A percentile compares a stretch with the other conserved stretches of the same genome.
phyloP scores from a whole-genome alignment of 129 eudicot species.

The Pittosporum tobira region DNA sequence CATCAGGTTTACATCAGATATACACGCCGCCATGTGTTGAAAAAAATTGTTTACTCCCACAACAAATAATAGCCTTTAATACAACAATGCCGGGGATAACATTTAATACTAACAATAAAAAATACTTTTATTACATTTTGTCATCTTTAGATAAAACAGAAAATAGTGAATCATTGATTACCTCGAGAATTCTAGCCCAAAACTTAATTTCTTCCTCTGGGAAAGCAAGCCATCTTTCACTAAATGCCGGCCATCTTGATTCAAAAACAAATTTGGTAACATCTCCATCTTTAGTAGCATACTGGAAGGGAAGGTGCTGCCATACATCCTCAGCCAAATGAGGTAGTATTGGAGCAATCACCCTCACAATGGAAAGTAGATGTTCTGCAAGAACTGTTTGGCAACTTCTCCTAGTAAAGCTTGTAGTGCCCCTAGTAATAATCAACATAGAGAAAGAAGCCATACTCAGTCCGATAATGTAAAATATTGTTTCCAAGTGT shows the following conservation, averaged over 20 bases:
- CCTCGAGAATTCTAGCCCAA: conserved; percentile 92
- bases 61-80: neutral
- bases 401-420: conserved; percentile 85
- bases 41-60: no score
- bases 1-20: conserved; percentile 2
- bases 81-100: neutral
- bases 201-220: conserved; percentile 60
- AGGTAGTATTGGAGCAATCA: conserved; percentile 90
- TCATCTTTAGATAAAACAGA: neutral
- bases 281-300: conserved; percentile 34
- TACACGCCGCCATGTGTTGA: neutral
- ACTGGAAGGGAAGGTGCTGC: conserved; percentile 91
- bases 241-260: conserved; percentile 73
- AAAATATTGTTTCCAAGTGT: no score
- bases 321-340: conserved; percentile 97
- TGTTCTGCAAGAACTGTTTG: conserved; percentile 94
- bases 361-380: conserved; percentile 58
- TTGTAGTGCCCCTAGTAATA: conserved; percentile 56
- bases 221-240: conserved; percentile 59
- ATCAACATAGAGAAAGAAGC: conserved; percentile 4
- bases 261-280: conserved; percentile 68
- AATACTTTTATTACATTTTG: neutral
- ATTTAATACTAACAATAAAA: no score
- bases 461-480: neutral
- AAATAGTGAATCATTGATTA: conserved; percentile 11